Evolutionary conservation across 2,329 filamentous ascomycete genomes (phyloP), one percentile per base, ranked within the genome.

Genomic region (Aspergillus sp.): DNA sequence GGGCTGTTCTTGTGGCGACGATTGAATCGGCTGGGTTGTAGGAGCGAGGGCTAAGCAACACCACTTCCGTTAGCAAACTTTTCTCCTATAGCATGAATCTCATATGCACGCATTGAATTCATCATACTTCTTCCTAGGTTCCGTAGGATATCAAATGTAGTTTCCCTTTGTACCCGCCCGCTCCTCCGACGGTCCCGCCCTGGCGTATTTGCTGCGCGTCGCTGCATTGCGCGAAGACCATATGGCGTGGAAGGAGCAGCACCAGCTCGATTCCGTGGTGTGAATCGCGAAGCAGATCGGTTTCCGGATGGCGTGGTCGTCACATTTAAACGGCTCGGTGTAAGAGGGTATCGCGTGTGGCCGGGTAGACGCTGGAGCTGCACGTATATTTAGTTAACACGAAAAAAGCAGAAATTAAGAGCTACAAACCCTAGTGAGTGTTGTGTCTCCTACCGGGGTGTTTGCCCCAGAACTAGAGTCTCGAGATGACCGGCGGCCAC

Each of bases 181-280:
- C 75, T 78, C 47, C 72, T 67, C 43, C 75, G 61, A 37, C 72
- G 68, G 51, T 75, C 68, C 9, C 73, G 69, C 30, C 65, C 68
- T 13, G 76, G 74, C 2, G 75, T 77, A 49, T 71, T 71, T 5
- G 70, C 72, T 9, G 73, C 73, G 52, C 76, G 74, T 52, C 77
- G 72, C 58, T 78, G 72, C 27, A 78, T 64, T 7, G 77, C 76
- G 34, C 74, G 69, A 44, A 79, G 69, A 27, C 74, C 75, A 66
- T 79, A 73, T 1, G 77, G 77, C 11, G 77, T 80, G 5, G 75
- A 72, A 7, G 76, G 77, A 11, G 70, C 70, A 12, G 52, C 61
- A 37, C 42, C 49, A 30, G 49, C 57, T 42, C 58, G 52, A 19
- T 53, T 55, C 32, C 65, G 58, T 27, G 67, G 65, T 29, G 65